These are phyloP conservation scores for Elaeis oleifera DNA, from an alignment of 202 grass and related monocot genomes.

Conservation along the genomic window DNA sequence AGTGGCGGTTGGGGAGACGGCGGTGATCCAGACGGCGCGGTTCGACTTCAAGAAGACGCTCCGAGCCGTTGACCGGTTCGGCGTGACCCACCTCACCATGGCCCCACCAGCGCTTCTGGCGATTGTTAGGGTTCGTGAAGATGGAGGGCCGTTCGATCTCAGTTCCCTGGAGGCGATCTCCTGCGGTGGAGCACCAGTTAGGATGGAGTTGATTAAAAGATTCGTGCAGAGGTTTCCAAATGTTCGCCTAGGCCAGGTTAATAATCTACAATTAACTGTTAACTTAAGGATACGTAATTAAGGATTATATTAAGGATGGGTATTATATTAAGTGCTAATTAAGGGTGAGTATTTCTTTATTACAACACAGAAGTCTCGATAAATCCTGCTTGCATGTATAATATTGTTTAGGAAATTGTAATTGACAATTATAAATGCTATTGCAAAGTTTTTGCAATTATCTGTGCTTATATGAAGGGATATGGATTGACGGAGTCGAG, in stretches of 20 bases:
- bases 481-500: conserved; percentile 62
- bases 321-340: too few species aligned
- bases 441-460: neutral
- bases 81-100: conserved; percentile 27
- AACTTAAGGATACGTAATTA: too few species aligned
- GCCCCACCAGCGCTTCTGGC: conserved; percentile 49
- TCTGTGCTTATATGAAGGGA: conserved; percentile 33
- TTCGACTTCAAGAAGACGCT: conserved; percentile 36
- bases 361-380: too few species aligned
- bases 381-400: too few species aligned
- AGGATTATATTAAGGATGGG: too few species aligned
- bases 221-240: conserved; percentile 37
- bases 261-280: neutral
- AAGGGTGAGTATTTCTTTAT: too few species aligned
- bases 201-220: conserved; percentile 23
- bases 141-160: neutral
- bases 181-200: conserved; percentile 39
- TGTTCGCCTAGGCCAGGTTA: conserved; percentile 30
- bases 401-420: too few species aligned
- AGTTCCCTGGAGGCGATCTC: conserved; percentile 20
- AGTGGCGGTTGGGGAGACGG: conserved; percentile 16
- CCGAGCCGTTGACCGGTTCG: conserved; percentile 17
- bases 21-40: conserved; percentile 32
- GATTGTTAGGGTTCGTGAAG: conserved; percentile 33
- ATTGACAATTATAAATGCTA: too few species aligned